Evolutionary conservation across 2,329 filamentous ascomycete genomes (phyloP).

Genomic region (Aureobasidium vineae): DNA sequence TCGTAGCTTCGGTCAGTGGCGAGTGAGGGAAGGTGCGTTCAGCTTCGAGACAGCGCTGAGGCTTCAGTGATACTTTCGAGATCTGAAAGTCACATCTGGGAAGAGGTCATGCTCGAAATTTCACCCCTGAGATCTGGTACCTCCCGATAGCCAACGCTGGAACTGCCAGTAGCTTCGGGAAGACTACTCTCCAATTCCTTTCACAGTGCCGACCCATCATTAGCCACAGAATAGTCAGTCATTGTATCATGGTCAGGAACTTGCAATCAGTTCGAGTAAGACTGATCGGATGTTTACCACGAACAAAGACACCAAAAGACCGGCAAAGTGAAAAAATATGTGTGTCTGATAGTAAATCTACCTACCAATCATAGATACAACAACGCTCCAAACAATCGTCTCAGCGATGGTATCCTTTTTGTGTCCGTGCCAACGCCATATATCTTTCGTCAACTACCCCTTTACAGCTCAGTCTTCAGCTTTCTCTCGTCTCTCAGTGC

Average conservation of each 20-base stretch:
- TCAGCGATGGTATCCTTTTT: conserved; percentile 11
- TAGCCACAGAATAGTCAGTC: too few relatives aligned
- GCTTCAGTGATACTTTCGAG: background rate
- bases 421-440: conserved; percentile 9
- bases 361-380: conserved; percentile 15
- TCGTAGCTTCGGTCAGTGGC: background rate
- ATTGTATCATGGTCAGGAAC: too few relatives aligned
- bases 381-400: conserved; percentile 12
- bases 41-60: background rate
- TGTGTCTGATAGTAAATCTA: conserved; percentile 12
- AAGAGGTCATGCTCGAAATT: background rate
- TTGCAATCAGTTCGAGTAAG: background rate
- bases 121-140: background rate
- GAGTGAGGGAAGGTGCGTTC: background rate
- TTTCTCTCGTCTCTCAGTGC: conserved; percentile 47
- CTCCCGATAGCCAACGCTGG: background rate
- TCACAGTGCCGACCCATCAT: background rate
- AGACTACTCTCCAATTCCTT: background rate
- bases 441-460: background rate
- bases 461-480: conserved; percentile 34
- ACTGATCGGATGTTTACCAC: background rate
- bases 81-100: background rate
- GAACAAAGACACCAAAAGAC: background rate
- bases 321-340: background rate
- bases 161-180: background rate